phyloP scores from a whole-genome alignment of 1,139 yeast genomes.

The Debaryomyces sp. region DNA sequence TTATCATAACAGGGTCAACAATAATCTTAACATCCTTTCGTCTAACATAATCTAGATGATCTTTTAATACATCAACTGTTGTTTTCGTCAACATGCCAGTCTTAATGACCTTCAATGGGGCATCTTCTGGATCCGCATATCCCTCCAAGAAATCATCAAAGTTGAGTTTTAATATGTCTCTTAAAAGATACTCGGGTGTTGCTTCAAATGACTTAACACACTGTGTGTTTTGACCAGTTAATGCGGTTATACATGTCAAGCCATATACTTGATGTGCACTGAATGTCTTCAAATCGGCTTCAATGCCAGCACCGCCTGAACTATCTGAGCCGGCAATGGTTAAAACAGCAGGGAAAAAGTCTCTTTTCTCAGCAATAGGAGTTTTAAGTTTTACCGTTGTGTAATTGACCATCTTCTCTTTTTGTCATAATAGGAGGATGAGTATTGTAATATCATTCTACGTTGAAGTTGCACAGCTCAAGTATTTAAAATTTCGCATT shows the following conservation, averaged over 20 bases:
- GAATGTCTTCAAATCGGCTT: slow-evolving; percentile 86
- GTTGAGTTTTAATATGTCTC: slow-evolving; percentile 53
- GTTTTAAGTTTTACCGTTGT: not conserved
- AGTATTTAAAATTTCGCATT: slow-evolving; percentile 6
- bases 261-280: slow-evolving; percentile 81
- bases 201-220: slow-evolving; percentile 58
- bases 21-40: slow-evolving; percentile 46
- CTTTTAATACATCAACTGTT: slow-evolving; percentile 53
- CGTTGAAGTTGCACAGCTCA: not conserved
- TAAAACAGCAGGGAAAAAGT: slow-evolving; percentile 45
- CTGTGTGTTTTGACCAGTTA: slow-evolving; percentile 80
- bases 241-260: slow-evolving; percentile 75
- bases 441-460: not conserved
- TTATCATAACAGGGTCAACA: slow-evolving; percentile 82
- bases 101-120: slow-evolving; percentile 64
- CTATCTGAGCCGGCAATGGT: slow-evolving; percentile 85
- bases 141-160: slow-evolving; percentile 62
- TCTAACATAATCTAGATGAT: slow-evolving; percentile 30
- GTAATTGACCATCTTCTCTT: not conserved
- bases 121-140: slow-evolving; percentile 18
- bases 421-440: not conserved
- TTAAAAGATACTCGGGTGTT: slow-evolving; percentile 47
- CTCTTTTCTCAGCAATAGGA: not conserved
- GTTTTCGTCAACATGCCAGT: slow-evolving; percentile 77
- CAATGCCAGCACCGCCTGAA: slow-evolving; percentile 95